Percentiles rank a stretch among this genome's conserved stretches.
phyloP scores from a whole-genome alignment of 257 asterid genomes.

The Marsdenia floribunda region DNA sequence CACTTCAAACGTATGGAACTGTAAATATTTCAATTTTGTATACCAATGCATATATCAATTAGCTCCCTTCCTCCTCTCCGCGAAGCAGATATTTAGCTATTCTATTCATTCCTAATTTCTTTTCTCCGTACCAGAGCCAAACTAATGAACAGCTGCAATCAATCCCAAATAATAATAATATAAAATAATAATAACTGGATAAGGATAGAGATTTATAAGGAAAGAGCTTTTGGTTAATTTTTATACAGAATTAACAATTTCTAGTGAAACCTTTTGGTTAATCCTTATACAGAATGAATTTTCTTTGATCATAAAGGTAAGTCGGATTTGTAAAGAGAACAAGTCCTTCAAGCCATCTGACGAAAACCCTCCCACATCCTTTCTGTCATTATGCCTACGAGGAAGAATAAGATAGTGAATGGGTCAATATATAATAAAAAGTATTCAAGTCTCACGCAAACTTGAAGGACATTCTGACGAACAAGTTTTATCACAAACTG shows the following conservation, averaged over 20 bases:
- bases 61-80: not conserved
- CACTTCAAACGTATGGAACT: not conserved
- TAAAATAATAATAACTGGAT: not conserved
- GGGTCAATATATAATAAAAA: constrained; percentile 10
- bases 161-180: not conserved
- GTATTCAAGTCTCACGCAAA: not conserved
- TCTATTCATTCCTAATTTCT: not conserved
- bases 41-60: not conserved
- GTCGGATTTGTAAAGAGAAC: constrained; percentile 55
- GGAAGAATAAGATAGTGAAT: constrained; percentile 27
- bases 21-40: not conserved
- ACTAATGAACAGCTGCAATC: not conserved
- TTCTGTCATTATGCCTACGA: constrained; percentile 58
- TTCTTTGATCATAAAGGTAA: constrained; percentile 34
- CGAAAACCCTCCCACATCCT: constrained; percentile 34
- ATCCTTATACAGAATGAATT: constrained; percentile 53
- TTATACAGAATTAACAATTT: constrained; percentile 23
- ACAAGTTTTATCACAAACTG: not conserved
- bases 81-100: not conserved
- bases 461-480: not conserved
- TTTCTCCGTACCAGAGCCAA: not conserved
- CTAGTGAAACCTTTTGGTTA: constrained; percentile 43
- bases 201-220: not conserved
- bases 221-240: constrained; percentile 51
- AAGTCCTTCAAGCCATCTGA: constrained; percentile 32